These are phyloP conservation scores for Phaseolus lunatus DNA, from an alignment of 306 rosid genomes.

Conservation along the genomic window DNA sequence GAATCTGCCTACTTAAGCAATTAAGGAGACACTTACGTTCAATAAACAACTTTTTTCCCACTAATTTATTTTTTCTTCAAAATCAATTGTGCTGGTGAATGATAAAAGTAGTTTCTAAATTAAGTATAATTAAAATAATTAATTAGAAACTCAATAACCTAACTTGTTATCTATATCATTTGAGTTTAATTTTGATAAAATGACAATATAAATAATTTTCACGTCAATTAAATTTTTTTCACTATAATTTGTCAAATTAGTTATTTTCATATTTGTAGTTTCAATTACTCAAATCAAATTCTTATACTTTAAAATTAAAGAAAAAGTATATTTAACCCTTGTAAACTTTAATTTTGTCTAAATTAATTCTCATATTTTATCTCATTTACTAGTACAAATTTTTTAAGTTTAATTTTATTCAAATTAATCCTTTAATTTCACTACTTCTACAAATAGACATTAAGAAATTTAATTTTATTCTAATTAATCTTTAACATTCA, in stretches of 20 bases:
- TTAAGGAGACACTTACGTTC: slow-evolving; percentile 1
- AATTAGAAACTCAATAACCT: neutral
- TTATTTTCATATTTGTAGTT: neutral
- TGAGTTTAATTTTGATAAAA: neutral
- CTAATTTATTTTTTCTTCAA: neutral
- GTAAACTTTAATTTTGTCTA: too few relatives aligned
- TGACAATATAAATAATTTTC: neutral
- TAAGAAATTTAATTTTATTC: too few relatives aligned
- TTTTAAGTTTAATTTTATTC: too few relatives aligned
- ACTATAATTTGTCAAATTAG: neutral
- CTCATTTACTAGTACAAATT: too few relatives aligned
- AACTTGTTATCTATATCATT: neutral
- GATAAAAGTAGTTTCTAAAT: neutral
- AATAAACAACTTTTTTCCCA: neutral
- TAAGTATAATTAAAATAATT: neutral
- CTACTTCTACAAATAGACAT: too few relatives aligned
- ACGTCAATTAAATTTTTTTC: neutral
- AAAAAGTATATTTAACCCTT: too few relatives aligned
- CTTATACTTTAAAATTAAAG: neutral
- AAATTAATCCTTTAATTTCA: too few relatives aligned
- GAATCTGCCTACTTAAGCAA: slow-evolving; percentile 9
- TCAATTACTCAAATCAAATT: neutral
- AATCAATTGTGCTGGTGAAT: neutral
- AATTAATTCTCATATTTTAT: too few relatives aligned
- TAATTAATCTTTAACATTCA: too few relatives aligned